Evolutionary conservation across 306 rosid genomes (phyloP), one percentile per base, ranked within the genome.

Genomic region (Quercus aquifolioides): DNA sequence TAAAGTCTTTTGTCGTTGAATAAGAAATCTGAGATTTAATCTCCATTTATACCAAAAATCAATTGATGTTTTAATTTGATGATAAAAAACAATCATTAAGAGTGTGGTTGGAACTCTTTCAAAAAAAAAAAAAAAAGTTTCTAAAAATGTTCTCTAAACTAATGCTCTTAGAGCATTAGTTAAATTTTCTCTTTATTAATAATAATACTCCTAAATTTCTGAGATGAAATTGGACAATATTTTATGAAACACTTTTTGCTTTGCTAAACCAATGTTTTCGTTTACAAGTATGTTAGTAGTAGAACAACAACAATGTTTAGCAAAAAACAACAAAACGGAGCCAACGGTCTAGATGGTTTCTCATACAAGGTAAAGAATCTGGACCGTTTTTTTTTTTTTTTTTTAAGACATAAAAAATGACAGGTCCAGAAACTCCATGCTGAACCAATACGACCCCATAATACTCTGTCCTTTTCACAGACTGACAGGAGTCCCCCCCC

Each of bases 391-490:
- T 79, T 41, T 6, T 87, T 60, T 79, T 41, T 6, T 87, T 83
- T 81, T 30, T 49, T 49, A 49, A 75, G 85, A 80, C 82, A 76
- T 17, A 21, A 79, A 86, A 86, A 80, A 82, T 76, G 87, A 77
- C 88, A 80, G 87, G 72, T 83, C 88, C 59, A 79, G 59, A 63
- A 73, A 78, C 57, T 81, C 81, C 91, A 81, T 80, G 85, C 84
- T 78, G 79, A 74, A 73, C 74, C 88, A 70, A 80, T 41, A 85
- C 84, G 84, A 78, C 85, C 68, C 86, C 88, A 83, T 79, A 64
- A 55, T 72, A 62, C 84, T 31, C 56, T 81, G 88, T 86, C 89
- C 70, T 78, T 79, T 73, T 73, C 84, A 23, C 3, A 5, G 10
- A 60, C 69, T 78, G 78, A 79, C 92, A 15, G 43, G 43, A 41